Base-by-base conservation (phyloP, 2,329 filamentous ascomycete genomes). In the Dryadomyces quercus-mongolicae region DNA sequence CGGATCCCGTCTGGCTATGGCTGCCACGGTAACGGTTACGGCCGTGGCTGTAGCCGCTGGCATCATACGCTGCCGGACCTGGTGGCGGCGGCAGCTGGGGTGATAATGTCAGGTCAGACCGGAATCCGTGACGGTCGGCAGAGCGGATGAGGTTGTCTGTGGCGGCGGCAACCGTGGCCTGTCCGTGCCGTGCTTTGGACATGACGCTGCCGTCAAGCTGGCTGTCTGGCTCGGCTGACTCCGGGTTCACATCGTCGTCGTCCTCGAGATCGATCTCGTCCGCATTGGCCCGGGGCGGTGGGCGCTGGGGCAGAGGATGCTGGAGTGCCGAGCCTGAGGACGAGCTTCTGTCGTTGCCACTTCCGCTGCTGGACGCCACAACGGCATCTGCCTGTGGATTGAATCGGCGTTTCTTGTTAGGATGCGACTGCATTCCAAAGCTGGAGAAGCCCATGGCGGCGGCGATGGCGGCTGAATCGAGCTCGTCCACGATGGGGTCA, bases 381-480 rank as follows among this genome's bases (percentile, higher is more conserved):
- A 74, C 72, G 42, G 75, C 76, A 60, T 79, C 79, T 51, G 68
- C 71, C 31, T 72, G 68, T 18, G 76, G 71, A 62, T 86, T 81
- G 67, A 80, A 84, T 63, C 83, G 84, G 57, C 85, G 77, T 65
- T 85, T 86, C 66, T 86, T 87, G 46, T 74, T 73, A 1, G 75
- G 70, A 3, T 67, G 70, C 52, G 71, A 65, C 60, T 77, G 71
- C 10, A 70, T 67, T 60, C 85, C 85, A 63, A 91, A 91, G 55
- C 79, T 76, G 9, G 82, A 77, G 67, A 90, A 90, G 58, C 86
- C 86, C 82, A 90, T 85, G 49, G 78, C 75, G 45, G 78, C 77
- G 21, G 82, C 82, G 66, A 88, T 81, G 52, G 78, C 77, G 45
- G 77, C 73, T 20, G 70, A 62, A n/a, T 71, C 70, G 57, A 57